Evolutionary conservation across 768 basidiomycete genomes (phyloP), one percentile per base, ranked within the genome.

Genomic region (Brasilioporus rufonigricans): DNA sequence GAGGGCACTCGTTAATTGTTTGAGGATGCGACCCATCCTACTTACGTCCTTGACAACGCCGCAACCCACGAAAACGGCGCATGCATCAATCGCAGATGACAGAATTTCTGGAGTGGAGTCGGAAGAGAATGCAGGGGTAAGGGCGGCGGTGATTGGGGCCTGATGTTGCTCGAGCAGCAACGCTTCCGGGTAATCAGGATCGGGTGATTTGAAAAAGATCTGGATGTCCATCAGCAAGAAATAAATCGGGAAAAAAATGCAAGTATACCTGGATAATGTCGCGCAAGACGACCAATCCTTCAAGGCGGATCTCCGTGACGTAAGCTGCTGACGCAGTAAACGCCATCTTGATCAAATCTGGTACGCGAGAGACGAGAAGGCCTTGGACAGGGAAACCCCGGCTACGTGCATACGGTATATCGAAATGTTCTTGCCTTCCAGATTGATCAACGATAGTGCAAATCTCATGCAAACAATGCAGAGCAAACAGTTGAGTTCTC

Each of bases 301-400:
- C 91, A 26, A 98, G 73, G 32, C 96, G 82, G 58, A 98, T 98
- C 68, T 98, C 93, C 10, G 91, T 94, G 31, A 98, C 94, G 67
- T 97, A 91, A 5, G 97, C 94, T 0, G 96, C 92, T 16, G 93
- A 94, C 1, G 97, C 95, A 13, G 93, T 96, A 69, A 99, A 98
- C 0, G 97, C 96, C 88, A 98, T 97, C 73, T 83, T 91, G 72
- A 99, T 96, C 53, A 99, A 76, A 71, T 99, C 97, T 7, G 89
- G 85, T 9, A 98, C 85, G 19, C 94, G 83, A 18, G 89, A 86
- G 36, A 91, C 87, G 18, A 99, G 77, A 44, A 98, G 76, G 1
- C 83, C 82, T 8, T 80, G 75, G 4, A 78, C 66, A 3, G 81
- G 73, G 8, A 89, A 60, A 1, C 89, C 86, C 24, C 79, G 74